Evolutionary conservation across 2,329 filamentous ascomycete genomes (phyloP), one percentile per base, ranked within the genome.

Genomic region (Colletotrichum acutatum): DNA sequence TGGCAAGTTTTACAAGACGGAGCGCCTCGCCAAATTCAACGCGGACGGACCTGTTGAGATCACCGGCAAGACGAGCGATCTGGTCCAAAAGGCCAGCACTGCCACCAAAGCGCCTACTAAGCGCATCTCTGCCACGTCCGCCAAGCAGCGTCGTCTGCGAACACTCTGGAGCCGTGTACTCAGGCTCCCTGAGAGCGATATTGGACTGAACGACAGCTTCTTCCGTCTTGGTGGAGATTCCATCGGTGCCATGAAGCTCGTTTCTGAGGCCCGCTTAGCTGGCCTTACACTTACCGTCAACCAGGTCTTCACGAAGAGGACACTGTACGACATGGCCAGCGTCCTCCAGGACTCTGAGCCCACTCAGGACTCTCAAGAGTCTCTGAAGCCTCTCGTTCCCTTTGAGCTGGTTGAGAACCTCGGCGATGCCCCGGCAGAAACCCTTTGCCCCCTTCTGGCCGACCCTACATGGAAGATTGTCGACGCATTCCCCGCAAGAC

Each of bases 201-300:
- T 91, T 22, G 83, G 86, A 1, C 79, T 86, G 1, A 85, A 90
- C 12, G 86, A 90, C 76, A 89, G 87, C 80, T 91, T 91, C 80
- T 91, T 91, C 83, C 84, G 85, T 3, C 84, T 90, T 0, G 89
- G 90, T 1, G 90, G 90, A 24, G 89, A 91, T 79, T 91, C 89
- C 0, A 88, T 91, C 30, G 80, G 85, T 1, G 89, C 89, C 2
- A 92, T 92, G 88, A 90, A 88, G 77, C 81, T 92, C 0, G 90
- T 91, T 0, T 87, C 89, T 3, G 86, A 87, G 66, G 85, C 88
- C 2, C 82, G 89, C 26, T 81, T 83, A 2, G 84, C 85, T 28
- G 86, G 85, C 0, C 78, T 89, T 62, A 81, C 82, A 8, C 76
- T 91, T 28, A 88, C 84, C 1, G 90, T 91, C 1, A 86, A 87